Evolutionary conservation across 1,284 basidiomycete genomes (phyloP), one percentile per base, ranked within the genome.

Genomic region (Papiliotrema flavescens): DNA sequence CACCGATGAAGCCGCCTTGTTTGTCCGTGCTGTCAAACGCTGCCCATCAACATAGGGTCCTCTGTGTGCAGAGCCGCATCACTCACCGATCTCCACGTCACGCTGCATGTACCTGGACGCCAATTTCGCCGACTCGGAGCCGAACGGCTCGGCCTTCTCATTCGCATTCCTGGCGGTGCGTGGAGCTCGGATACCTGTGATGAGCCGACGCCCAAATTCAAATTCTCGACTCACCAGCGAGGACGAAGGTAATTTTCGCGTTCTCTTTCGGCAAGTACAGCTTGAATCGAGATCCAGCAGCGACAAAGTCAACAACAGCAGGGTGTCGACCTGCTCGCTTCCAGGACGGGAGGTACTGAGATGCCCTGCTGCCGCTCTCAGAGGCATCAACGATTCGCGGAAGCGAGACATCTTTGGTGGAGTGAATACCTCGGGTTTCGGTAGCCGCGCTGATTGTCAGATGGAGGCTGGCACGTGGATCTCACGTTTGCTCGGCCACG

Each of bases 251-350:
- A 54, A 95, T 77, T 49, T 86, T 88, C 70, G 92, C 88, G 72
- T 94, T 93, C 69, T 96, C 92, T 75, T 90, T 95, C 0, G 92
- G 91, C 41, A 95, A 79, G 71, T 85, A 83, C 40, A 97, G 79
- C 88, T 94, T 97, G 84, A 93, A 96, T 50, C 93, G 84, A 6
- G 92, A 95, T 41, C 92, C 93, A 41, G 90, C 83, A 44, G 92
- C 87, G 57, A 98, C 92, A 73, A 91, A 97, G 51, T 98, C 94
- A 22, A 98, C 91, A 6, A 96, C 79, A 9, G 88, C 95, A 1
- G 86, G 80, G 53, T 95, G 84, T 64, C 83, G 83, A 17, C 92
- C 94, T 50, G 85, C 79, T 24, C 95, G 86, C 78, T 97, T 98
- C 81, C 97, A 94, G 44, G 87, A 84, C 53, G 89, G 90, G 20